Base-by-base conservation (phyloP, 2,329 filamentous ascomycete species). In the Hymenoscyphus scutula region DNA sequence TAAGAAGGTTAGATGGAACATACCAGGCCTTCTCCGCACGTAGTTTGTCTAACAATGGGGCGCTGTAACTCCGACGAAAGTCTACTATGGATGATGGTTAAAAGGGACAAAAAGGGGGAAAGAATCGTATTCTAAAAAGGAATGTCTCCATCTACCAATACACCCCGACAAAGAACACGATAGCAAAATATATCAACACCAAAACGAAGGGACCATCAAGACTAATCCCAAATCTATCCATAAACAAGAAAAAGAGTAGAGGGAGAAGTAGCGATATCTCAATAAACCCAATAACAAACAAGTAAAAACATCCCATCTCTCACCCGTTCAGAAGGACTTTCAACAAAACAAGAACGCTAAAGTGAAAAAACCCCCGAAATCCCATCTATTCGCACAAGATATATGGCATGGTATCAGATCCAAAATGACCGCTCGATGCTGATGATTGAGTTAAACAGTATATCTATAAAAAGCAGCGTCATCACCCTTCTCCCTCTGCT, bases 401-500 rank as follows among this genome's bases (percentile, higher is more conserved):
- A 23, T 51, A 51, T 51, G 8, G 13, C 25, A 51, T 23, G 8
- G 13, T 51, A 51, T 23, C 45, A 51, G 25, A 51, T 23, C 19
- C 45, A 23, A 13, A 56, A 56, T n/a, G 25, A 23, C 8, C 19
- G 32, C 13, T 15, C n/a, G 25, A 56, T 37, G 34, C 34, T 17
- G 34, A 17, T 15, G 25, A 32, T 48, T 32, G 25, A 45, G 4
- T 73, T 75, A 84, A 38, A 82, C 69, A 7, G 80, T 83, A 68
- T 83, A 84, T 62, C 81, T 76, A 75, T 82, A 84, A 71, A 82
- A 84, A 27, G 78, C 80, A 58, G 84, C 84, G 63, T 80, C 75
- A 70, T 88, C 85, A 8, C 84, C 85, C 62, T 78, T 77, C 64
- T 86, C 79, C 34, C 78, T 74, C 76, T 87, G 83, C 13, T 76